phyloP scores from a whole-genome alignment of 192 early-diverging fungal genomes.

The Podila epigama region DNA sequence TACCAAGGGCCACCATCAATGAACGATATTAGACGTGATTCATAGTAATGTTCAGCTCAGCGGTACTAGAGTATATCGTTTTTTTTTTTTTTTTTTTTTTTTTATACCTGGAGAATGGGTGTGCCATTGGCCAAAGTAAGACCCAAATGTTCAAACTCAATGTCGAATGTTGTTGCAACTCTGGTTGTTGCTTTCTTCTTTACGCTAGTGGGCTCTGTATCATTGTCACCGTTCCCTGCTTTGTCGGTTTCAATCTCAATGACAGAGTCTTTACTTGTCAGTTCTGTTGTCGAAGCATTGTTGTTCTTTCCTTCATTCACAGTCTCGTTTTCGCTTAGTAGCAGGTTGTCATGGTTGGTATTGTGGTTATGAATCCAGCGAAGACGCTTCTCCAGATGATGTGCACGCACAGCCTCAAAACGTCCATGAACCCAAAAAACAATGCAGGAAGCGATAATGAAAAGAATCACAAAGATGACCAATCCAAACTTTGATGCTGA shows the following conservation, averaged over 20 bases:
- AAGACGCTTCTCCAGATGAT: conserved; percentile 45
- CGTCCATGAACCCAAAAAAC: conserved; percentile 42
- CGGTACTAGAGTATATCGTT: not conserved
- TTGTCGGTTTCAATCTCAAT: conserved; percentile 5
- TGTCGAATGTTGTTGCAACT: conserved; percentile 59
- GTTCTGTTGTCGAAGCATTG: conserved; percentile 15
- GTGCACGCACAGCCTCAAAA: conserved; percentile 10
- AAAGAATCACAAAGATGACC: conserved; percentile 21
- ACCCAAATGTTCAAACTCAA: conserved; percentile 56
- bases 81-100: not conserved
- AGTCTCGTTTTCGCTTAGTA: conserved; percentile 2
- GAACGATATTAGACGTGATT: not conserved
- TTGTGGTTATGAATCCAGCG: conserved; percentile 43
- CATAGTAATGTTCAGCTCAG: not conserved
- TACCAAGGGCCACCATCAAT: not conserved
- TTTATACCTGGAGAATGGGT: conserved; percentile 58
- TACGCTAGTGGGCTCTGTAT: not conserved
- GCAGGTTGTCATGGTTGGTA: conserved; percentile 20
- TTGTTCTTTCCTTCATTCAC: not conserved
- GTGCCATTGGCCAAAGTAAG: conserved; percentile 49
- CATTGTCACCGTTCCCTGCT: not conserved
- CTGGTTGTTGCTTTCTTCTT: not conserved
- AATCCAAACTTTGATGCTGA: conserved; percentile 39
- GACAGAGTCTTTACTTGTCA: conserved; percentile 20
- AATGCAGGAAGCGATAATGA: conserved; percentile 25